phyloP scores from a whole-genome alignment of 768 basidiomycete species.

The Hericium rajendrae region DNA sequence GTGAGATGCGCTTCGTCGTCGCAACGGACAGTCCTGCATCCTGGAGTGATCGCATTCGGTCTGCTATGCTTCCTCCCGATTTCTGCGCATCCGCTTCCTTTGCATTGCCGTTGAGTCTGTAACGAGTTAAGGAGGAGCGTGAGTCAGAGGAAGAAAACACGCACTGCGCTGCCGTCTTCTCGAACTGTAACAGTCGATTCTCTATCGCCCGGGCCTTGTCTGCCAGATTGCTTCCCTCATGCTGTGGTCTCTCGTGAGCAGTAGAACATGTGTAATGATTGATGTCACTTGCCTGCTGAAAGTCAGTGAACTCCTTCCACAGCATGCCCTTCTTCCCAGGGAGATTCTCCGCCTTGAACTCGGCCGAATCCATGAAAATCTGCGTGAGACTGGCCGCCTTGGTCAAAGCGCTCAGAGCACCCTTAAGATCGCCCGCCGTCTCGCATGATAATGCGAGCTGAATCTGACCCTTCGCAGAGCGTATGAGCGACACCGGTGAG shows the following conservation, averaged over 20 bases:
- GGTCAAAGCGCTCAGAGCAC: slow-evolving; percentile 49
- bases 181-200: slow-evolving; percentile 34
- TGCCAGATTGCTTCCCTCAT: slow-evolving; percentile 29
- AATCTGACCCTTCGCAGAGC: slow-evolving; percentile 49
- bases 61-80: slow-evolving; percentile 63
- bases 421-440: slow-evolving; percentile 47
- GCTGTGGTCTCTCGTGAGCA: slow-evolving; percentile 20
- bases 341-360: slow-evolving; percentile 41
- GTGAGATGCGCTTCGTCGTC: slow-evolving; percentile 45
- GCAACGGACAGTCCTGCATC: slow-evolving; percentile 55
- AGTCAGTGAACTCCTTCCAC: slow-evolving; percentile 54
- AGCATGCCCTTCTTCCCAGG: slow-evolving; percentile 44
- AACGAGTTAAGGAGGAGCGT: neutral
- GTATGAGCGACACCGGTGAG: slow-evolving; percentile 52
- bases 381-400: slow-evolving; percentile 51
- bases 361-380: slow-evolving; percentile 49
- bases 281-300: slow-evolving; percentile 45
- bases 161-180: slow-evolving; percentile 27
- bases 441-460: slow-evolving; percentile 43
- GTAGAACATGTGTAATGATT: neutral
- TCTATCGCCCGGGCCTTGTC: slow-evolving; percentile 36
- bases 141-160: slow-evolving; percentile 1
- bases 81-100: slow-evolving; percentile 19
- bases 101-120: slow-evolving; percentile 9
- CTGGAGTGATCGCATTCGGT: slow-evolving; percentile 68